A percentile compares a stretch with the other conserved stretches of the same genome.
Evolutionary conservation across 2,329 filamentous ascomycete species (phyloP).

Genomic region (Ophiostoma himal-ulmi): DNA sequence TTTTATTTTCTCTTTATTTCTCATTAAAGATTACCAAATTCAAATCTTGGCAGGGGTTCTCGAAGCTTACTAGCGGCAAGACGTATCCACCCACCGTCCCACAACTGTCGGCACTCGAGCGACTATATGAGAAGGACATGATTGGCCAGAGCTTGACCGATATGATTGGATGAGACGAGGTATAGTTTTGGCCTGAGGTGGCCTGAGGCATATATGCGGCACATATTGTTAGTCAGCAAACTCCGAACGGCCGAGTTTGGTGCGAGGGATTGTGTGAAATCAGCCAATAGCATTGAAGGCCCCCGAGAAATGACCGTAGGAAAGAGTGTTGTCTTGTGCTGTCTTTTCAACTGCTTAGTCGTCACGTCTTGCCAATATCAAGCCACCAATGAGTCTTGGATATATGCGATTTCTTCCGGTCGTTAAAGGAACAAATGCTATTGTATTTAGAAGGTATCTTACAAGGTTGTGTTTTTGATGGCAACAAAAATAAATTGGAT

Average conservation of each 20-base stretch:
- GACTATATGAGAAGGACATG: neutral
- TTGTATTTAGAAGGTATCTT: neutral
- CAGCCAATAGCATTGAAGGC: neutral
- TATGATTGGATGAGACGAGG: neutral
- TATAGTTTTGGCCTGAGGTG: neutral
- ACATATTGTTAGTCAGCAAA: neutral
- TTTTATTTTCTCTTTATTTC: neutral
- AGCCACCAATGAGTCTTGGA: neutral
- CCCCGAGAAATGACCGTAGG: constrained; percentile 3
- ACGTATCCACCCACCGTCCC: neutral
- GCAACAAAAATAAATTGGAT: neutral
- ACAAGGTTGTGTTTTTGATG: neutral
- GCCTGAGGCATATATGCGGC: neutral
- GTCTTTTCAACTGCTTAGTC: neutral
- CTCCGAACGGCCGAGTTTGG: neutral
- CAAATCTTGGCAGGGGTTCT: constrained; percentile 3
- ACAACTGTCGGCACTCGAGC: constrained; percentile 6
- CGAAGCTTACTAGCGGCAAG: constrained; percentile 4
- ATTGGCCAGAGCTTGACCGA: neutral
- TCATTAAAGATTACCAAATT: neutral
- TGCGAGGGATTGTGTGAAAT: neutral
- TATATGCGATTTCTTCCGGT: neutral
- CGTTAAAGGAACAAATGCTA: neutral
- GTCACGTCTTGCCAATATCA: neutral
- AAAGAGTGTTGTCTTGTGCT: neutral